Evolutionary conservation across 78 protist genomes (phyloP), one percentile per base, ranked within the genome.

Genomic region (Protostelium mycophagum): DNA sequence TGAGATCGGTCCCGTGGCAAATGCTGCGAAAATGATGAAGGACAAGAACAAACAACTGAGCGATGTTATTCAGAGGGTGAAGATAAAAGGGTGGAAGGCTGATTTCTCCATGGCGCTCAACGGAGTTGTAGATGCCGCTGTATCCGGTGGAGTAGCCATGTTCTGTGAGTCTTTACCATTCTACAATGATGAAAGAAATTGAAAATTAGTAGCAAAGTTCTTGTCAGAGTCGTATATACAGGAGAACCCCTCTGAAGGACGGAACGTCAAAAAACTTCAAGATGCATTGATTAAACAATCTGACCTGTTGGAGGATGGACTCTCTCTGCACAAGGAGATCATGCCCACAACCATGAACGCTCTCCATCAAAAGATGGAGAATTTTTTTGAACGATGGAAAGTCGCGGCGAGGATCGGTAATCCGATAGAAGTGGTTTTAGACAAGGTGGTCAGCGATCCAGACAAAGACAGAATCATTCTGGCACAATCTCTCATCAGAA

Each of bases 101-200:
- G 63, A 25, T 1, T 37, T 91, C 35, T 89, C 94, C 1, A 91
- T 91, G 94, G 63, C 94, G 29, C 63, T 91, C 37, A 85, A 91
- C 38, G 94, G 94, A 51, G 94, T 91, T 0, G 91, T 91, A 0
- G 94, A 91, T 88, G 94, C 94, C 9, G 94, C 88, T 0, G 94
- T 91, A 28, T 51, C 91, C 83, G 94, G 94, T 88, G 94, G 94
- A 35, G 88, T 91, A 1, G 88, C 83, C 36, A 91, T 91, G 94
- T 91, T 89, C 39, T 84, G 91, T 39, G 87, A 86, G 34, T 16
- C 5, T 51, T 16, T 51, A 51, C 73, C 5, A 51, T 16, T 51
- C 73, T 51, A 51, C 73, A 51, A 51, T 16, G 73, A 51, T 51
- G 73, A 25, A 51, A 25, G 73, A 51, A 51, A 5, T 16, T 51